These are phyloP conservation scores for Aethionema arabicum DNA, from an alignment of 345 rosid species.

Conservation along the genomic window DNA sequence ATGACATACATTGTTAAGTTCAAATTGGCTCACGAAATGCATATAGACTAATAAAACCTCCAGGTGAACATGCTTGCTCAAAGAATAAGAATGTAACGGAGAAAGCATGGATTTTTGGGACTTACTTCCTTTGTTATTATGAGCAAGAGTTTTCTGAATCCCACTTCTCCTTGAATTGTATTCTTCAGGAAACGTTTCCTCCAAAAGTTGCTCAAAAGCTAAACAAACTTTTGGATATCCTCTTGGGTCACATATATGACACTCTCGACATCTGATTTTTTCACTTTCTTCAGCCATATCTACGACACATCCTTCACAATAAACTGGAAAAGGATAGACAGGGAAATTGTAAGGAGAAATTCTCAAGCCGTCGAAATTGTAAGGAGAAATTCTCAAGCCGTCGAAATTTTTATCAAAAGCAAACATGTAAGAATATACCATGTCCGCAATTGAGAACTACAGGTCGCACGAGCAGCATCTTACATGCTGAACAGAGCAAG, in stretches of 20 bases:
- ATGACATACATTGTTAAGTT: not conserved
- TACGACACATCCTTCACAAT: constrained; percentile 63
- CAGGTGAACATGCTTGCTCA: not conserved
- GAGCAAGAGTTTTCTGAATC: constrained; percentile 34
- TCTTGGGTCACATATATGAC: constrained; percentile 59
- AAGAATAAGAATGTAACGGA: not conserved
- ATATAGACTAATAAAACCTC: not conserved
- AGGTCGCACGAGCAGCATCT: constrained; percentile 58
- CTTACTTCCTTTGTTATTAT: constrained; percentile 36
- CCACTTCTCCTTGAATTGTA: constrained; percentile 52
- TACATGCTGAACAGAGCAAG: constrained; percentile 68
- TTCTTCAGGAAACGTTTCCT: constrained; percentile 54
- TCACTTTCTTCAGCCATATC: constrained; percentile 39
- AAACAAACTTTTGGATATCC: constrained; percentile 64
- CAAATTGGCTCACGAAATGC: constrained; percentile 31
- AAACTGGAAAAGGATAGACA: constrained; percentile 45
- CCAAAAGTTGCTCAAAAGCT: constrained; percentile 60
- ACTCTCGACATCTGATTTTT: constrained; percentile 59
- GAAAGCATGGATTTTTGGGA: constrained; percentile 1
- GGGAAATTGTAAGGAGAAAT: not conserved
- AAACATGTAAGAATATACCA: constrained; percentile 47
- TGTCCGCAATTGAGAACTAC: constrained; percentile 84
- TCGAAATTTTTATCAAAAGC: not conserved
- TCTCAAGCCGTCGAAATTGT: constrained; percentile 2
- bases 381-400: constrained; percentile 7